Conservation (phyloP, 352 stramenopile genomes). For the Pythium insidiosum region DNA sequence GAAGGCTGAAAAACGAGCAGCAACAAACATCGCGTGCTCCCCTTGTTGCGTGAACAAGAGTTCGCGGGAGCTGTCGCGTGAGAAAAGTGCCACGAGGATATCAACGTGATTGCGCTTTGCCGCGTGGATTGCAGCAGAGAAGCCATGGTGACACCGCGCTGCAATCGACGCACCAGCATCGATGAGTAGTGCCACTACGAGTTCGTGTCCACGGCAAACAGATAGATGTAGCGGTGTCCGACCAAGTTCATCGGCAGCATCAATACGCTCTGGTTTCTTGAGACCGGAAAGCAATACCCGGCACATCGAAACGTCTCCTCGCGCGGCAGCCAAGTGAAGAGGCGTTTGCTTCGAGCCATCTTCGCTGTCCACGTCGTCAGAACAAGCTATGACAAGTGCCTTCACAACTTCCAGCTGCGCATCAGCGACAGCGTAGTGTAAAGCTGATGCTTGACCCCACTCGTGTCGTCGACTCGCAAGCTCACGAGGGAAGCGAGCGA, state of each 20-base stretch:
- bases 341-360: constrained; percentile 36
- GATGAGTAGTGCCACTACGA: constrained; percentile 25
- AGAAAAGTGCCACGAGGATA: constrained; percentile 36
- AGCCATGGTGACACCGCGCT: constrained; percentile 22
- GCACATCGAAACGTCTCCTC: constrained; percentile 33
- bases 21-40: constrained; percentile 41
- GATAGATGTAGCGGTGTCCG: constrained; percentile 42
- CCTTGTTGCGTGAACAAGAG: constrained; percentile 18
- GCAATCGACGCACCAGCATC: constrained; percentile 26
- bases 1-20: constrained; percentile 27
- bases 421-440: constrained; percentile 43
- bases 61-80: constrained; percentile 6
- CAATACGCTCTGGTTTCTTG: constrained; percentile 14
- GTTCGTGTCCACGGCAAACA: constrained; percentile 35
- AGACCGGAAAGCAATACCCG: constrained; percentile 21
- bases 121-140: constrained; percentile 41
- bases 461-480: constrained; percentile 20
- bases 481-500: constrained; percentile 25
- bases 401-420: constrained; percentile 22
- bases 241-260: constrained; percentile 22
- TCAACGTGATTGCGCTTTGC: constrained; percentile 35
- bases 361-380: constrained; percentile 31
- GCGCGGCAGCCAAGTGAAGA: constrained; percentile 35
- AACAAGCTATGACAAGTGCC: constrained; percentile 28
- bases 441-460: constrained; percentile 27